These are phyloP conservation scores for Starmerella etchellsii DNA, from an alignment of 805 yeast species.

Conservation along the genomic window DNA sequence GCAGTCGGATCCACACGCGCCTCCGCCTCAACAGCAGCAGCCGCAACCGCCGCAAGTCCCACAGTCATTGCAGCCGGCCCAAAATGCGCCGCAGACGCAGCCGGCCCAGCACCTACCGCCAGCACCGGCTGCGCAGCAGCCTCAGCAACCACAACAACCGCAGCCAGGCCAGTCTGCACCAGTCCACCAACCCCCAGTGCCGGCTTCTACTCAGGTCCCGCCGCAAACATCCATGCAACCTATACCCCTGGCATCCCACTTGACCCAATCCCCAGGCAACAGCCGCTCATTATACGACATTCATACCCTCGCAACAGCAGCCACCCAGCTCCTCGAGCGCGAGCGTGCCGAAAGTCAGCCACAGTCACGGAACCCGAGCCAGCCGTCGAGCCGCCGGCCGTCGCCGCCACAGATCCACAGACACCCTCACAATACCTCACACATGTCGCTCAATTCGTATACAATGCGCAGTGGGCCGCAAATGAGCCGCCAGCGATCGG, in stretches of 20 bases:
- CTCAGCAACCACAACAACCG: neutral
- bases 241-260: neutral
- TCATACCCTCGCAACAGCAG: conserved; percentile 34
- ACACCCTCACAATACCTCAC: neutral
- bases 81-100: neutral
- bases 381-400: too few species aligned
- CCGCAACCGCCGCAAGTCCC: conserved; percentile 10
- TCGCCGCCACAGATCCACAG: neutral
- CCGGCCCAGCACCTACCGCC: neutral
- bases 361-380: neutral
- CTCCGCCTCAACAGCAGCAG: conserved; percentile 4
- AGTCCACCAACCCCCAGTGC: too few species aligned
- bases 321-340: conserved; percentile 34
- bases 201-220: too few species aligned
- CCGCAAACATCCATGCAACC: neutral
- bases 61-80: neutral
- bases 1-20: neutral
- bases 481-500: conserved; percentile 19
- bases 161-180: neutral
- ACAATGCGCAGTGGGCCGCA: conserved; percentile 2
- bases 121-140: conserved; percentile 1
- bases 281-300: conserved; percentile 26
- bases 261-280: conserved; percentile 11
- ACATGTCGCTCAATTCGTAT: neutral
- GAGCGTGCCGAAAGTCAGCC: conserved; percentile 19